These are phyloP conservation scores for Coniochaeta prunicola DNA, from an alignment of 2,329 filamentous ascomycete genomes.

Conservation along the genomic window DNA sequence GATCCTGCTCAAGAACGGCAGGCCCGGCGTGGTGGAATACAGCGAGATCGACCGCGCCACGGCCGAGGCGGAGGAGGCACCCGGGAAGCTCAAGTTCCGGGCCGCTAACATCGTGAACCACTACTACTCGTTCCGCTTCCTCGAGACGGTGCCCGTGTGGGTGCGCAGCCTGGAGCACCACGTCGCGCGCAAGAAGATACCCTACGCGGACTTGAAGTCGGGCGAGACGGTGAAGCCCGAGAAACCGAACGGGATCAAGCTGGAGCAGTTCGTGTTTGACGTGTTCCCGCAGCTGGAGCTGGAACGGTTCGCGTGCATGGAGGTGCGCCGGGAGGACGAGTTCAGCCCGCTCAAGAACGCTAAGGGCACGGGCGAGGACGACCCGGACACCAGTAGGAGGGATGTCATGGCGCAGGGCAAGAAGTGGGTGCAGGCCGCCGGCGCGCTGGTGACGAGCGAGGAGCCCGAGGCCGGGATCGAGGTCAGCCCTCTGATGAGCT, in stretches of 20 bases:
- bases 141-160: constrained; percentile 85
- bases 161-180: constrained; percentile 84
- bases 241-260: constrained; percentile 96
- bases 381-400: constrained; percentile 83
- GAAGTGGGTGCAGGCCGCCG: constrained; percentile 76
- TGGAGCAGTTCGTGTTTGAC: constrained; percentile 98
- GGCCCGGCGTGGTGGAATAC: constrained; percentile 96
- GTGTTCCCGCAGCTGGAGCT: constrained; percentile 87
- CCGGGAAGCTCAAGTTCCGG: constrained; percentile 85
- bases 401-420: constrained; percentile 88
- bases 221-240: constrained; percentile 82
- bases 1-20: constrained; percentile 91
- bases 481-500: constrained; percentile 88
- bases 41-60: constrained; percentile 88
- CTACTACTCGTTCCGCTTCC: constrained; percentile 94
- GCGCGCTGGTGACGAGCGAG: constrained; percentile 65
- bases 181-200: constrained; percentile 98
- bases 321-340: constrained; percentile 94
- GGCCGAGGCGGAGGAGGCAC: constrained; percentile 81
- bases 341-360: constrained; percentile 96
- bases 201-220: constrained; percentile 66
- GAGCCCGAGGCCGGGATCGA: constrained; percentile 64
- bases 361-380: constrained; percentile 78
- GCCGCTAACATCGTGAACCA: constrained; percentile 99
- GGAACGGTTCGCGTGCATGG: constrained; percentile 87